Evolutionary conservation across 1,139 yeast genomes (phyloP).

Genomic region (Candida smagusa): DNA sequence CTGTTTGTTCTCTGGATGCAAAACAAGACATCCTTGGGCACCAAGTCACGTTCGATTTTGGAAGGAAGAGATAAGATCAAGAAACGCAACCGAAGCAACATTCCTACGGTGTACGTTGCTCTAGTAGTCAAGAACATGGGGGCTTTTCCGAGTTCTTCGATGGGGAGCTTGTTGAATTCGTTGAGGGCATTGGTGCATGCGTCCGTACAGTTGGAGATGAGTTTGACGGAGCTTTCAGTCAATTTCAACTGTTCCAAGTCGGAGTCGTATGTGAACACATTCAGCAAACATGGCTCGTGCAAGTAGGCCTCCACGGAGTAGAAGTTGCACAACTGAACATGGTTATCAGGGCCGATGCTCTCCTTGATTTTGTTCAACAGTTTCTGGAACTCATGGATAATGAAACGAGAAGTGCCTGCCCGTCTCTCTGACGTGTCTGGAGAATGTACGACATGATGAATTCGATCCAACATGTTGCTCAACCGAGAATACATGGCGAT

Average conservation of each 20-base stretch:
- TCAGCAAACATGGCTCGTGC: constrained; percentile 56
- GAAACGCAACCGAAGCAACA: constrained; percentile 58
- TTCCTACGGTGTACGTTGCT: constrained; percentile 65
- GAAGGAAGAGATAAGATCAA: constrained; percentile 54
- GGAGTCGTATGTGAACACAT: constrained; percentile 20
- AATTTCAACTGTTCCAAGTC: constrained; percentile 13
- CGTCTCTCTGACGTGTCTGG: constrained; percentile 27
- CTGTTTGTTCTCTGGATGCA: constrained; percentile 42
- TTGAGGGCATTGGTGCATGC: constrained; percentile 54
- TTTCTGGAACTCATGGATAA: constrained; percentile 41
- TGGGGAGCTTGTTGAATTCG: constrained; percentile 43
- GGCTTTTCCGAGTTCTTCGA: constrained; percentile 46
- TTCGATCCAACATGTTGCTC: constrained; percentile 59
- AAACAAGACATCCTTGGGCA: constrained; percentile 48
- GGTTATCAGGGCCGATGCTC: constrained; percentile 36
- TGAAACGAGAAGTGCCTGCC: constrained; percentile 26
- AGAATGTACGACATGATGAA: constrained; percentile 50
- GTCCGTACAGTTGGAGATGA: constrained; percentile 50
- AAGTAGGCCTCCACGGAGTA: constrained; percentile 72
- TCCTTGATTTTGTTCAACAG: constrained; percentile 36
- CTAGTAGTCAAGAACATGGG: constrained; percentile 67
- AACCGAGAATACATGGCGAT: constrained; percentile 61
- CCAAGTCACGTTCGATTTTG: constrained; percentile 44
- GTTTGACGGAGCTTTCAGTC: constrained; percentile 26
- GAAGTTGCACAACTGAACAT: constrained; percentile 47